phyloP scores from a whole-genome alignment of 2,329 filamentous ascomycete genomes.

The Emmonsiellopsis sp. region DNA sequence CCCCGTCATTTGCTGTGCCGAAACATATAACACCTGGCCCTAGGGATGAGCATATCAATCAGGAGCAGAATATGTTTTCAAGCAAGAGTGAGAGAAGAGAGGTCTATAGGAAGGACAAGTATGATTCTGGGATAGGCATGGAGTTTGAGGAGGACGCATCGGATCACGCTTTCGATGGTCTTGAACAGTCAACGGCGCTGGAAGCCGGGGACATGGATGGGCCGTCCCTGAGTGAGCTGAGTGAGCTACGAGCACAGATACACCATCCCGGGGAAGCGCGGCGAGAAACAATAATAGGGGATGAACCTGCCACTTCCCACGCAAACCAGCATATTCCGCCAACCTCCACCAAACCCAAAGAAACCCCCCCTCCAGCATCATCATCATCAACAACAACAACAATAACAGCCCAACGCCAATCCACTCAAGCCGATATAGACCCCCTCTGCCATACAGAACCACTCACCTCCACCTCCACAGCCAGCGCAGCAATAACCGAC shows the following conservation, averaged over 20 bases:
- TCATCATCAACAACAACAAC: background rate
- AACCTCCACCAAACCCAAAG: too few species aligned
- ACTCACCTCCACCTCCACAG: background rate
- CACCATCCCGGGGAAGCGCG: too few species aligned
- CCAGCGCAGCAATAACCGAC: background rate
- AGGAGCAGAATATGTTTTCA: background rate
- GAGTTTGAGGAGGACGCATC: background rate
- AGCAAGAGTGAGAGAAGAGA: background rate
- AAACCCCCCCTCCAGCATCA: too few species aligned
- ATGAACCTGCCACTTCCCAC: too few species aligned
- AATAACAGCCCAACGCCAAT: background rate
- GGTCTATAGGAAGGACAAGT: background rate
- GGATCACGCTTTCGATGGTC: background rate
- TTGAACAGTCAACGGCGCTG: background rate
- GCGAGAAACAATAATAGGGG: too few species aligned
- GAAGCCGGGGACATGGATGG: background rate
- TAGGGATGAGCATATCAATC: background rate
- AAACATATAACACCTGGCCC: background rate
- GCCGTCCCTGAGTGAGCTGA: too few species aligned
- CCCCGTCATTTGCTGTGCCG: background rate
- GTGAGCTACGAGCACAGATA: too few species aligned
- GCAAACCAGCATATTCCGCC: too few species aligned
- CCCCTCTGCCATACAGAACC: background rate
- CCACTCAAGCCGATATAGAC: background rate
- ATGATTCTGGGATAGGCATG: background rate